A percentile compares a stretch with the other conserved stretches of the same genome.
These are phyloP conservation scores for Tricholoma furcatifolium DNA, from an alignment of 768 basidiomycete species.

Conservation along the genomic window DNA sequence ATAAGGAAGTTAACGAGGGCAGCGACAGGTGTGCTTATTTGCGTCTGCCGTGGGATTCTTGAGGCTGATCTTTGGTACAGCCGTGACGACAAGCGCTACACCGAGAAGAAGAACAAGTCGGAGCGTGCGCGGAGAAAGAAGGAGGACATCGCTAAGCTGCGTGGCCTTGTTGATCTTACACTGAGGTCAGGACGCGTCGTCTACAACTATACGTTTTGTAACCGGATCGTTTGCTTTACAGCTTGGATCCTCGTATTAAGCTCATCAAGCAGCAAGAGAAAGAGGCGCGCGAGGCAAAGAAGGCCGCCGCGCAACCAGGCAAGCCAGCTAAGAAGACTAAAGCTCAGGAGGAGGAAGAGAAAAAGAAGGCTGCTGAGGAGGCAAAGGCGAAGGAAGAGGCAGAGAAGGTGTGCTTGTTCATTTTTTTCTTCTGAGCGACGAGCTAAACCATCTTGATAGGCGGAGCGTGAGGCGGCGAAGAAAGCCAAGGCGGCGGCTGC, in stretches of 20 bases:
- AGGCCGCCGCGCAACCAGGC: constrained; percentile 46
- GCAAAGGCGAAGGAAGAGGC: constrained; percentile 80
- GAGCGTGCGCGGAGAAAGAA: constrained; percentile 96
- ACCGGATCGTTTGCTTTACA: constrained; percentile 15
- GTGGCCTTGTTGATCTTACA: constrained; percentile 83
- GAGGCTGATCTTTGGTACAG: constrained; percentile 33
- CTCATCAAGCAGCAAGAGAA: constrained; percentile 97
- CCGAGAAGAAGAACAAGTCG: constrained; percentile 99
- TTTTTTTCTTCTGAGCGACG: neutral
- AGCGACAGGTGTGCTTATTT: constrained; percentile 71
- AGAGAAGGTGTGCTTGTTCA: constrained; percentile 61
- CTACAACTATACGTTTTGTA: neutral
- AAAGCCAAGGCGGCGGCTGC: constrained; percentile 84
- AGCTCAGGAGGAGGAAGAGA: constrained; percentile 74
- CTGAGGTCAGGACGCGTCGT: constrained; percentile 41
- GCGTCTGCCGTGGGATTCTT: neutral
- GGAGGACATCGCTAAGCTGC: constrained; percentile 91
- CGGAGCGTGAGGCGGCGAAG: constrained; percentile 71
- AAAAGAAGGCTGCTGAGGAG: constrained; percentile 67
- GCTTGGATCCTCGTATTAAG: constrained; percentile 92
- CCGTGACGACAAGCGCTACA: constrained; percentile 98
- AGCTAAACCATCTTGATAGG: constrained; percentile 24
- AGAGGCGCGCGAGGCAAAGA: constrained; percentile 90
- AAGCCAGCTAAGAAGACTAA: constrained; percentile 65
- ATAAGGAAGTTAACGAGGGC: constrained; percentile 98